These are phyloP conservation scores for Colletotrichum abscissum DNA, from an alignment of 2,329 filamentous ascomycete genomes.

Conservation along the genomic window DNA sequence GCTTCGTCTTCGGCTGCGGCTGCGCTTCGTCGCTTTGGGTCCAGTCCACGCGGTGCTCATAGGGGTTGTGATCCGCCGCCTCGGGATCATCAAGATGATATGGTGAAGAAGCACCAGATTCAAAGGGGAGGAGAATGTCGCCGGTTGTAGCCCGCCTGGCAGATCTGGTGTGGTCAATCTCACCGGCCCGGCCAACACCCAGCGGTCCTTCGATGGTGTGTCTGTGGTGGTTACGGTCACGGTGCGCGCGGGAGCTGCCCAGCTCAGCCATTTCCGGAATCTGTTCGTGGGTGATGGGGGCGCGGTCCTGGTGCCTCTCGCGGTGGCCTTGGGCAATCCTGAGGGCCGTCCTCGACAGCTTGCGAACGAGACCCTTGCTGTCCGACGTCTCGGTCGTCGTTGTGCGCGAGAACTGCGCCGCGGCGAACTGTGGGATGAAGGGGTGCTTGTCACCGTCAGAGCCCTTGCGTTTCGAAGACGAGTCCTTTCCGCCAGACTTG, in stretches of 20 bases:
- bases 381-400: slow-evolving; percentile 58
- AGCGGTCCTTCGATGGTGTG: slow-evolving; percentile 47
- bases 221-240: slow-evolving; percentile 36
- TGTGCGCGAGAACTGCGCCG: slow-evolving; percentile 65
- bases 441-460: slow-evolving; percentile 48
- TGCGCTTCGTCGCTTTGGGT: slow-evolving; percentile 64
- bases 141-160: slow-evolving; percentile 52
- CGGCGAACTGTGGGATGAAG: slow-evolving; percentile 65
- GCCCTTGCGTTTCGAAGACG: slow-evolving; percentile 21
- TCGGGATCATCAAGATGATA: slow-evolving; percentile 39
- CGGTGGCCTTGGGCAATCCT: slow-evolving; percentile 53
- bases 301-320: slow-evolving; percentile 51
- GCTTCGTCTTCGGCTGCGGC: slow-evolving; percentile 37
- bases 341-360: slow-evolving; percentile 55
- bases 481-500: slow-evolving; percentile 12
- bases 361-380: slow-evolving; percentile 50
- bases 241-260: slow-evolving; percentile 37
- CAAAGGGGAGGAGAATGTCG: slow-evolving; percentile 41
- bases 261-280: slow-evolving; percentile 49
- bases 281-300: slow-evolving; percentile 55
- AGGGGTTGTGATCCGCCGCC: slow-evolving; percentile 37
- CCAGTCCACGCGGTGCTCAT: slow-evolving; percentile 65
- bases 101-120: slow-evolving; percentile 26
- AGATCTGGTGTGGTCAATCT: slow-evolving; percentile 34
- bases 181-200: slow-evolving; percentile 19